Percentiles rank a stretch among this genome's conserved stretches.
phyloP scores from a whole-genome alignment of 345 rosid species.

The Rhizophora mangle region DNA sequence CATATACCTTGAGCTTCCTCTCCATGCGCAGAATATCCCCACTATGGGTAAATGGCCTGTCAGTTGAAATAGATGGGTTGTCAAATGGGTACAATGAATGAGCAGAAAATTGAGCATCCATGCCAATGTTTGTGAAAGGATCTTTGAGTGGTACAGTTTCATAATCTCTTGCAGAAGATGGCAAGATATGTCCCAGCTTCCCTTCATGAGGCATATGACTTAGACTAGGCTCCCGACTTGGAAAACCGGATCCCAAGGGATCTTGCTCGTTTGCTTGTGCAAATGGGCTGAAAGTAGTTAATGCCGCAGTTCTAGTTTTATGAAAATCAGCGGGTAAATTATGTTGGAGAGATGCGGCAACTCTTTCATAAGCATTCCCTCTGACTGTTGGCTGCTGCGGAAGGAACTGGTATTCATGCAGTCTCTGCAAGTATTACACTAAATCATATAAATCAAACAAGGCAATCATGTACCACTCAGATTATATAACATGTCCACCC shows the following conservation, averaged over 20 bases:
- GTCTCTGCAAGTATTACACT: conserved; percentile 47
- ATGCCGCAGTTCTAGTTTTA: conserved; percentile 37
- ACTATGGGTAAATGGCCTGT: conserved; percentile 42
- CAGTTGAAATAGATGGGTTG: conserved; percentile 44
- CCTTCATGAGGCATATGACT: conserved; percentile 66
- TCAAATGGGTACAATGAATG: conserved; percentile 43
- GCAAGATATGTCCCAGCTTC: conserved; percentile 44
- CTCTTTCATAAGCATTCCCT: conserved; percentile 53
- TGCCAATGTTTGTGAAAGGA: conserved; percentile 32
- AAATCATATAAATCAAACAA: not conserved
- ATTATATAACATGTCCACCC: not conserved
- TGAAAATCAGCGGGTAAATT: conserved; percentile 43
- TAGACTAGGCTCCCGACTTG: conserved; percentile 55
- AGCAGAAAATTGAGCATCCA: conserved; percentile 37
- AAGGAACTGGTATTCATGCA: conserved; percentile 86
- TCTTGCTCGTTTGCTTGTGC: conserved; percentile 37
- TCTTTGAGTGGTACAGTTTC: conserved; percentile 43
- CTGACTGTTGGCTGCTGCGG: conserved; percentile 74
- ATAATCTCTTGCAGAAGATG: conserved; percentile 44
- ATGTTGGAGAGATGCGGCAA: conserved; percentile 38
- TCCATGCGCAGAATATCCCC: conserved; percentile 56
- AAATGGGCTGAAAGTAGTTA: conserved; percentile 28
- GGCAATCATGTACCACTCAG: not conserved
- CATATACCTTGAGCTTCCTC: conserved; percentile 68
- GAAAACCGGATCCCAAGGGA: conserved; percentile 43